Conservation (phyloP, 2,329 filamentous ascomycete genomes). For the Ophiostoma perfectum region DNA sequence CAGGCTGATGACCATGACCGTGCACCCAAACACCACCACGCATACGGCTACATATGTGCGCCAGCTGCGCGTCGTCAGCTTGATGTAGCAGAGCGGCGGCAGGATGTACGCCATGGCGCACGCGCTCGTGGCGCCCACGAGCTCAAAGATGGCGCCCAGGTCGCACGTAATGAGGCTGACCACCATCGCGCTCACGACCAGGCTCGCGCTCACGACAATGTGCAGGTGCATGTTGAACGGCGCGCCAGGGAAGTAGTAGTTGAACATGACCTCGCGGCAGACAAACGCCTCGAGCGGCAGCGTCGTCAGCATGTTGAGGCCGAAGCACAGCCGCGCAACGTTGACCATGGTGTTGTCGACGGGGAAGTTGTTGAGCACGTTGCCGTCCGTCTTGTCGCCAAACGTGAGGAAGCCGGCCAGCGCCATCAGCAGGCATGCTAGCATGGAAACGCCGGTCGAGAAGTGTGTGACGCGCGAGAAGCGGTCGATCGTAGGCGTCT, state of each 20-base stretch:
- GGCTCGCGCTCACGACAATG: constrained; percentile 73
- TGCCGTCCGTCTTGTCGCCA: constrained; percentile 84
- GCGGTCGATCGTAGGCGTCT: constrained; percentile 90
- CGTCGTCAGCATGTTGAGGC: constrained; percentile 97
- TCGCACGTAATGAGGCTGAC: constrained; percentile 86
- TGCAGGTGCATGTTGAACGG: constrained; percentile 81
- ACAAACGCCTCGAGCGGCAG: constrained; percentile 95
- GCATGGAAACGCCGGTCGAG: constrained; percentile 80
- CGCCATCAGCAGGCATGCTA: constrained; percentile 87
- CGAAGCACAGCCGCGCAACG: constrained; percentile 88
- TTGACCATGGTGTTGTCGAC: constrained; percentile 89
- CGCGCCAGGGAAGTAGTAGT: constrained; percentile 64
- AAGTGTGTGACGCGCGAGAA: constrained; percentile 92
- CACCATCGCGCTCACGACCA: constrained; percentile 73
- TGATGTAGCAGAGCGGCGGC: constrained; percentile 91
- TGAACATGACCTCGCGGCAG: constrained; percentile 92
- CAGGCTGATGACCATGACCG: constrained; percentile 76
- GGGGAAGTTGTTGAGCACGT: constrained; percentile 97
- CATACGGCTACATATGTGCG: constrained; percentile 66
- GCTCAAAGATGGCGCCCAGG: constrained; percentile 86
- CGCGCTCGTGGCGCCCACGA: constrained; percentile 91
- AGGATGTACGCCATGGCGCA: constrained; percentile 93
- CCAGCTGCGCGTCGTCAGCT: constrained; percentile 72
- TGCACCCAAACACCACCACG: constrained; percentile 70
- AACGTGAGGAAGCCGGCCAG: constrained; percentile 88